These are phyloP conservation scores for Pseudocercospora vitis DNA, from an alignment of 2,329 filamentous ascomycete species.

Conservation along the genomic window DNA sequence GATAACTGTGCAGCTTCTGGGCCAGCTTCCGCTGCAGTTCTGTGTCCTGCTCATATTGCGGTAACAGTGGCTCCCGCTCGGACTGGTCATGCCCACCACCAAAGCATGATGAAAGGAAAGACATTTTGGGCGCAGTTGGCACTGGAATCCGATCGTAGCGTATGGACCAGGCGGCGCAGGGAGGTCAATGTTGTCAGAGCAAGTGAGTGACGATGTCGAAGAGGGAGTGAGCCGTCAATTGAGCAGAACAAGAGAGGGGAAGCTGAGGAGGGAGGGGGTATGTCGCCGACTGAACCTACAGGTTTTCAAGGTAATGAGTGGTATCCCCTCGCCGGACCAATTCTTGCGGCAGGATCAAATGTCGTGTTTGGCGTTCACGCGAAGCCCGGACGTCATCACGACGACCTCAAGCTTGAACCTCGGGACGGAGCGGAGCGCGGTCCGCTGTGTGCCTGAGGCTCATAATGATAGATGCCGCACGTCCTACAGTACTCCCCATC, in stretches of 20 bases:
- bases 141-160: neutral
- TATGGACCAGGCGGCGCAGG: neutral
- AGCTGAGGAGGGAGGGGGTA: no score
- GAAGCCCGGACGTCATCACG: neutral
- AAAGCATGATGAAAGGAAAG: conserved; percentile 58
- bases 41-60: conserved; percentile 81
- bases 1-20: conserved; percentile 88
- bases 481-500: no score
- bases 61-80: conserved; percentile 76
- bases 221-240: no score
- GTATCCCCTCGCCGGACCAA: no score
- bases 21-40: conserved; percentile 73
- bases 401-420: neutral
- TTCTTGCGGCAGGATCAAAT: no score
- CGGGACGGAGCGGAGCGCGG: neutral
- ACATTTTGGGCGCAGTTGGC: conserved; percentile 44
- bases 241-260: no score
- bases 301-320: neutral
- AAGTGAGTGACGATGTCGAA: no score
- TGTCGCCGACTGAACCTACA: no score
- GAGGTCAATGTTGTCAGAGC: no score
- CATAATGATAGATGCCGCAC: no score
- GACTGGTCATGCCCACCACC: conserved; percentile 47
- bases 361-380: no score
- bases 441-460: conserved; percentile 1